Percentiles rank a stretch among this genome's conserved stretches.
phyloP scores from a whole-genome alignment of 2,329 filamentous ascomycete species.

The Talaromyces islandicus region DNA sequence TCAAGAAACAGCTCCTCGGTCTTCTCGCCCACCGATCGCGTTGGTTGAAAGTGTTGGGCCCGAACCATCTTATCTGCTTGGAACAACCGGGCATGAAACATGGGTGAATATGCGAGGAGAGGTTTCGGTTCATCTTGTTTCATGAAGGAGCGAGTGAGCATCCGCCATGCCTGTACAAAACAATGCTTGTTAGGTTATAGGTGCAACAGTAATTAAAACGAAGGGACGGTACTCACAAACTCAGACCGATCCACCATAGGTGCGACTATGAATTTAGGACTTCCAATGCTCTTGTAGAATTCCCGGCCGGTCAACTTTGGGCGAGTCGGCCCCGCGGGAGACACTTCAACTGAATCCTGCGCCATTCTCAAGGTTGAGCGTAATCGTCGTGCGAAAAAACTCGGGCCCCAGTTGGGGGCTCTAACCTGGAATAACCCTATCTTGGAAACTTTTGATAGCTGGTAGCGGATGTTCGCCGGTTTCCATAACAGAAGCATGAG shows the following conservation, averaged over 20 bases:
- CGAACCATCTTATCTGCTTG: slow-evolving; percentile 70
- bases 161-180: slow-evolving; percentile 73
- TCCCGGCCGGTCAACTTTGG: slow-evolving; percentile 73
- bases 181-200: slow-evolving; percentile 11
- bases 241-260: slow-evolving; percentile 99
- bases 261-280: slow-evolving; percentile 81
- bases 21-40: slow-evolving; percentile 29
- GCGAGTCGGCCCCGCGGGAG: slow-evolving; percentile 12
- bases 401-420: slow-evolving; percentile 23
- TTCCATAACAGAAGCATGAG: neutral
- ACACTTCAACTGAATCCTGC: slow-evolving; percentile 15
- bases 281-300: slow-evolving; percentile 93
- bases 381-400: slow-evolving; percentile 9
- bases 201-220: neutral
- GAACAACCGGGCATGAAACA: slow-evolving; percentile 92
- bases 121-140: slow-evolving; percentile 56
- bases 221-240: slow-evolving; percentile 59
- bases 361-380: slow-evolving; percentile 16
- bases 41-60: slow-evolving; percentile 72
- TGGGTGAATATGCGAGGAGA: slow-evolving; percentile 86
- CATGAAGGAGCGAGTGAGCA: slow-evolving; percentile 91
- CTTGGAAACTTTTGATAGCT: slow-evolving; percentile 13
- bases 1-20: slow-evolving; percentile 59
- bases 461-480: neutral
- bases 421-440: slow-evolving; percentile 25